These are phyloP conservation scores for Tolypocladium paradoxum DNA, from an alignment of 2,329 filamentous ascomycete species.

Conservation along the genomic window DNA sequence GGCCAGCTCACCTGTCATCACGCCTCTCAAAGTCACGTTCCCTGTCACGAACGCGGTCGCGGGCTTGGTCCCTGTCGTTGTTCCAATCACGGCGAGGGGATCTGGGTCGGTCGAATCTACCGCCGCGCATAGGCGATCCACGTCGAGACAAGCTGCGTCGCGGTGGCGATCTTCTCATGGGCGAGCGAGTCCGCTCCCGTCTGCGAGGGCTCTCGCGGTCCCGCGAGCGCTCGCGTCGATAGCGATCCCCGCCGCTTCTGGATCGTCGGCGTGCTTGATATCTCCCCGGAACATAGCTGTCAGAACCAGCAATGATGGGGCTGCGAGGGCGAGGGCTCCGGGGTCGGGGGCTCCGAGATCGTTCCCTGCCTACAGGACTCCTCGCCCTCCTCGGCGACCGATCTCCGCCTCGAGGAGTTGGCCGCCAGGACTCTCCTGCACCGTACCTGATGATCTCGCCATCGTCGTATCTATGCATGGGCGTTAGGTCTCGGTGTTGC, in stretches of 20 bases:
- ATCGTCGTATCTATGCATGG: constrained; percentile 32
- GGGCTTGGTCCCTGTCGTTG: constrained; percentile 19
- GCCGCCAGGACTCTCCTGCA: constrained; percentile 50
- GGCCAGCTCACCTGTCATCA: constrained; percentile 26
- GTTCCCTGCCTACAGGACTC: constrained; percentile 16
- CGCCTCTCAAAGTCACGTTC: constrained; percentile 27
- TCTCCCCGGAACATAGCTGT: constrained; percentile 35
- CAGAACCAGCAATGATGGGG: constrained; percentile 26
- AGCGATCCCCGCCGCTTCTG: constrained; percentile 29
- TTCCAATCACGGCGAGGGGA: constrained; percentile 27
- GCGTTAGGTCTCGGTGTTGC: neutral
- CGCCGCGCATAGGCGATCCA: constrained; percentile 23
- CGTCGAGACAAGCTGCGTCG: constrained; percentile 27
- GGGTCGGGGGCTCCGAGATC: constrained; percentile 22
- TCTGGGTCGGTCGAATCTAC: constrained; percentile 26
- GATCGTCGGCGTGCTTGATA: constrained; percentile 31
- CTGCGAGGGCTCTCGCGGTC: constrained; percentile 26
- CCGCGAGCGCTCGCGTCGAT: constrained; percentile 30
- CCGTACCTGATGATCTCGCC: constrained; percentile 52
- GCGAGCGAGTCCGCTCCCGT: constrained; percentile 25
- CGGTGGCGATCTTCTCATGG: constrained; percentile 25
- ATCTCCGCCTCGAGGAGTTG: constrained; percentile 38
- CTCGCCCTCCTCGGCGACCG: constrained; percentile 31
- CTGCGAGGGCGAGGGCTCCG: constrained; percentile 28
- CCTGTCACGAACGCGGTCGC: constrained; percentile 17